Conservation (phyloP, 2,329 filamentous ascomycete species). For the Diplodia sapinea region DNA sequence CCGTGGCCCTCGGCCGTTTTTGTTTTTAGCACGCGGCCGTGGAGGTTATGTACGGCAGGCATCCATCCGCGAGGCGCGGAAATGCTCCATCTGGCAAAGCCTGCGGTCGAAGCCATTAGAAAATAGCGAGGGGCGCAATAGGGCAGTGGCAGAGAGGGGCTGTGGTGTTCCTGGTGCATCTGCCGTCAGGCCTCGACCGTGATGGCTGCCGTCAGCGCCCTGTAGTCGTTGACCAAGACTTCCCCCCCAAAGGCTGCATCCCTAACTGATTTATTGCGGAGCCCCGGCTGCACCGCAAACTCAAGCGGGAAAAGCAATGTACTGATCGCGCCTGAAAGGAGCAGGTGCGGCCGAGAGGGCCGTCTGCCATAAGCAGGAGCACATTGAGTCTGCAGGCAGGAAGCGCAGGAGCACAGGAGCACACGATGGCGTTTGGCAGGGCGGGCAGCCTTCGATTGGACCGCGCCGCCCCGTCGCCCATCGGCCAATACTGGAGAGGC, state of each 20-base stretch:
- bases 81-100: conserved; percentile 13
- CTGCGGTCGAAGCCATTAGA: background rate
- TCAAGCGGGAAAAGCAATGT: conserved; percentile 25
- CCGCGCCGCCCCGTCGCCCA: background rate
- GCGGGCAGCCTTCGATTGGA: conserved; percentile 1
- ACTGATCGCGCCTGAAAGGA: conserved; percentile 22
- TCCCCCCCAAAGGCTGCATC: background rate
- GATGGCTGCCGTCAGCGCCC: conserved; percentile 18
- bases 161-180: conserved; percentile 26
- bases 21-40: conserved; percentile 11
- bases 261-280: conserved; percentile 13
- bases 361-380: conserved; percentile 26
- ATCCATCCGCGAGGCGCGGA: conserved; percentile 21
- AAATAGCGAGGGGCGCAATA: background rate
- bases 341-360: conserved; percentile 21
- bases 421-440: conserved; percentile 19
- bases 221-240: background rate
- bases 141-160: background rate
- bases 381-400: conserved; percentile 23
- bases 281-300: conserved; percentile 21
- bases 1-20: conserved; percentile 31
- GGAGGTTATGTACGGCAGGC: conserved; percentile 8
- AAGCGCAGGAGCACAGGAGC: conserved; percentile 17
- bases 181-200: background rate
- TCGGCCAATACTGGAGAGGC: background rate